Evolutionary conservation across 2,329 filamentous ascomycete species (phyloP), one percentile per base, ranked within the genome.

Genomic region (Talaromyces sp.): DNA sequence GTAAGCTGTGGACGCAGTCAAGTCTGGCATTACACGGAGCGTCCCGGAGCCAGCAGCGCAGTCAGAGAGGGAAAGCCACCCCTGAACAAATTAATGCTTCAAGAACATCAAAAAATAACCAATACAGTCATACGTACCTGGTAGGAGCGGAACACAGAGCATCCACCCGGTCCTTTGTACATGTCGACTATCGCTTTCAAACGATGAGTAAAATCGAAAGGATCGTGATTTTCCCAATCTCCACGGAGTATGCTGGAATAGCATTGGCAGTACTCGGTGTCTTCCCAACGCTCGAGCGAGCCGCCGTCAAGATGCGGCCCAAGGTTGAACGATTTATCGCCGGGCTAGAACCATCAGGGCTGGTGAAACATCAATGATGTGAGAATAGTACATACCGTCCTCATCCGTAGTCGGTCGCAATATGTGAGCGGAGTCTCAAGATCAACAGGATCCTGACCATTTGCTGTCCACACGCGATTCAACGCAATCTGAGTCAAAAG

Each of bases 221-320:
- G 63, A 62, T 79, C 75, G 59, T 76, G 70, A 0, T 65, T 50
- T 50, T 75, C 71, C 12, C 74, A 75, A 2, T 63, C 61, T 1
- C 77, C 77, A 0, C 69, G 68, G 61, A 77, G 75, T 57, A 80
- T 72, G 8, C 66, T 56, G 17, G 65, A 60, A 63, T 79, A 80
- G 6, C 70, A 69, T 17, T 69, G 66, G 38, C 72, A 71, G 57
- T 79, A 79, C 2, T 65, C 63, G 1, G 69, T 66, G 38, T 78
- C 75, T 3, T 73, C 75, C 77, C 77, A 79, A 14, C 77, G 75
- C 58, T 69, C 74, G 29, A 80, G 67, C 60, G 73, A 76, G 21
- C 77, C 76, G 1, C 75, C 77, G 62, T 79, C 77, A 48, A 79
- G 77, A 59, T 79, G 77, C 26, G 77, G 77, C 1, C 77, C 76